Conservation (phyloP, 192 early-diverging fungal species). For the Martensiomyces pterosporus region DNA sequence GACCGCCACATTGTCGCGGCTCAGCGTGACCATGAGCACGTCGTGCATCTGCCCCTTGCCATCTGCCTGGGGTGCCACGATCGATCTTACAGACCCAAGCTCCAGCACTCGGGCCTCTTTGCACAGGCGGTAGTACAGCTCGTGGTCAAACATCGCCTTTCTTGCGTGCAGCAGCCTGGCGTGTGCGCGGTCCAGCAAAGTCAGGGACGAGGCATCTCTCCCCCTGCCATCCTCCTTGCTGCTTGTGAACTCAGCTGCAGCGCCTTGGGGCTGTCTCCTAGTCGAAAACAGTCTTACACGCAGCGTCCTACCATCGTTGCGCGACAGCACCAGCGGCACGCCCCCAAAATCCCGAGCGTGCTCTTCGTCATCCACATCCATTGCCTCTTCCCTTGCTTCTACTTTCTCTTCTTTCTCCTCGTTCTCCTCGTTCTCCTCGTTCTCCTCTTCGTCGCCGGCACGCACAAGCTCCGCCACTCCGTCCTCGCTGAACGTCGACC, state of each 20-base stretch:
- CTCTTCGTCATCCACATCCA: background rate
- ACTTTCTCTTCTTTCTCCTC: background rate
- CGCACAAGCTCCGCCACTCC: conserved; percentile 41
- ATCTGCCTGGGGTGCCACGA: background rate
- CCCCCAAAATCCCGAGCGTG: too few relatives aligned
- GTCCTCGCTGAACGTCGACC: conserved; percentile 21
- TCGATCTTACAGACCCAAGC: conserved; percentile 31
- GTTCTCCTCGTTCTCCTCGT: too few relatives aligned
- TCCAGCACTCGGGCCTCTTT: conserved; percentile 43
- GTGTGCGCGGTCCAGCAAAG: conserved; percentile 29
- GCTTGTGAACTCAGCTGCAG: background rate
- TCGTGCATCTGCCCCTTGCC: conserved; percentile 10
- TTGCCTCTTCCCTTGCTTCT: too few relatives aligned
- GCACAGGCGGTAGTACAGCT: conserved; percentile 40
- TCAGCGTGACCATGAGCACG: conserved; percentile 22
- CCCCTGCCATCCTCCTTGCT: too few relatives aligned
- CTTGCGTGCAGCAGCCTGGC: conserved; percentile 15
- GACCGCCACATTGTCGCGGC: conserved; percentile 32
- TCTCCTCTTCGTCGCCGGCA: background rate
- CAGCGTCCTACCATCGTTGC: conserved; percentile 9
- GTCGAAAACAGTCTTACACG: conserved; percentile 9
- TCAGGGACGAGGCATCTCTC: too few relatives aligned
- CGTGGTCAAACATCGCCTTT: conserved; percentile 30
- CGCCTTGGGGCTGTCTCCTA: background rate
- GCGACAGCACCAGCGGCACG: conserved; percentile 18